phyloP scores from a whole-genome alignment of 169 alveolate species.

The Haemoproteus tartakovskyi region DNA sequence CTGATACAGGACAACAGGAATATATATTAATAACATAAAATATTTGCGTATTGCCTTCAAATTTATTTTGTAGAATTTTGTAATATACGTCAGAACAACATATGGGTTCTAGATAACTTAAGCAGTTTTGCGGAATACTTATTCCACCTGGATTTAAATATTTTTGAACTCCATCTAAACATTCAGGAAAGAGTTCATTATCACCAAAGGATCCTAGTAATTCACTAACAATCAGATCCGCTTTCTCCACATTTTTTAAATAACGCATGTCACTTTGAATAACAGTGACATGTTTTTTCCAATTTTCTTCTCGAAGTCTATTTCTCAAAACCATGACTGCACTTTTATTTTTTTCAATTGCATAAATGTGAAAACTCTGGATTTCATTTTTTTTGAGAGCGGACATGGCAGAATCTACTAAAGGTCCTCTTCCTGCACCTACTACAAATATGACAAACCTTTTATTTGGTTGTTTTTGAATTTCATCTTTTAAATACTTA shows the following conservation, averaged over 20 bases:
- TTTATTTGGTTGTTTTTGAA: background rate
- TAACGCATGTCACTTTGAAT: constrained; percentile 76
- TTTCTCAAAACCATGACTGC: constrained; percentile 69
- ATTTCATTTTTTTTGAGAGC: constrained; percentile 67
- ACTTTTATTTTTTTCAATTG: constrained; percentile 77
- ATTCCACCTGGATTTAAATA: constrained; percentile 61
- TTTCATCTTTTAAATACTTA: constrained; percentile 16
- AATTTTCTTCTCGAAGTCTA: constrained; percentile 25
- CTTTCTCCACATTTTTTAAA: constrained; percentile 55
- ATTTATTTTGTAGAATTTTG: constrained; percentile 64
- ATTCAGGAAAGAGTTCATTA: constrained; percentile 80
- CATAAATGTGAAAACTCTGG: constrained; percentile 63
- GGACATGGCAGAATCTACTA: constrained; percentile 68
- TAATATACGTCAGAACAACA: constrained; percentile 74
- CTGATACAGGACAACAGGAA: constrained; percentile 64
- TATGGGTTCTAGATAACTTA: constrained; percentile 74
- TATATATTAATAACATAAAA: constrained; percentile 57
- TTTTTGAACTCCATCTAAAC: constrained; percentile 74
- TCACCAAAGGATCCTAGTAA: constrained; percentile 80
- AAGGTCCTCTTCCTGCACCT: constrained; percentile 82
- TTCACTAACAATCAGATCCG: constrained; percentile 77
- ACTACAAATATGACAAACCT: constrained; percentile 66
- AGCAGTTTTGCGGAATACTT: constrained; percentile 73
- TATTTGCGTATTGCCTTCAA: constrained; percentile 58
- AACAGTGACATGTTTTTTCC: constrained; percentile 74